Evolutionary conservation across 495 filamentous ascomycete genomes (phyloP), one percentile per base, ranked within the genome.

Genomic region (Aspergillus taichungensis): DNA sequence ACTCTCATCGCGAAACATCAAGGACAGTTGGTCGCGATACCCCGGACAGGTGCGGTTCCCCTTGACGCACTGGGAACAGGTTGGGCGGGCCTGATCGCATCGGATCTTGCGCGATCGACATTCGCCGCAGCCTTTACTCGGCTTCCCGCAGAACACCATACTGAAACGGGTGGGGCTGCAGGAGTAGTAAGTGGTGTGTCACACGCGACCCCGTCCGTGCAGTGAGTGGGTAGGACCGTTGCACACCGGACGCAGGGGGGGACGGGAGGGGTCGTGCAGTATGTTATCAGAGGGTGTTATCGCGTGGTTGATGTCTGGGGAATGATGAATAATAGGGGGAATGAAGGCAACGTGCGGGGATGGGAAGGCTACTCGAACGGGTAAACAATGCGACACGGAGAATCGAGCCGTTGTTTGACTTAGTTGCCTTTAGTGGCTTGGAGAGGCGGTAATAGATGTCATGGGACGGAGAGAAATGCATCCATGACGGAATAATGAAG

Each of bases 61-160:
- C 47, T 82, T 83, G 53, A 67, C 53, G 53, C 84, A 87, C 56
- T 87, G 83, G 33, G 79, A 77, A 50, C 84, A 88, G 34, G 74
- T 69, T 27, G 79, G 81, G 12, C 66, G 69, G 51, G 65, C 72
- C 50, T 83, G 78, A 55, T 87, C 84, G 61, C 84, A 86, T 43
- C 71, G 71, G 45, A 75, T 84, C 59, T 84, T 76, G 52, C 81
- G 74, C 13, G 75, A 76, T 59, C 82, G 71, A 55, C 83, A 87
- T 67, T 82, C 80, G 60, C 82, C 80, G 57, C 83, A 87, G 42
- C 80, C 83, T 69, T 76, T 73, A 46, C 80, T 84, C 41, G 83
- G 83, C 59, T 84, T 83, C 27, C 83, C 83, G 53, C 78, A 79
- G 56, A 85, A 87, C 2, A 87, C 83, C 83, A 87, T 87, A 18